phyloP scores from a whole-genome alignment of 345 rosid species.

The Garcia nutans region DNA sequence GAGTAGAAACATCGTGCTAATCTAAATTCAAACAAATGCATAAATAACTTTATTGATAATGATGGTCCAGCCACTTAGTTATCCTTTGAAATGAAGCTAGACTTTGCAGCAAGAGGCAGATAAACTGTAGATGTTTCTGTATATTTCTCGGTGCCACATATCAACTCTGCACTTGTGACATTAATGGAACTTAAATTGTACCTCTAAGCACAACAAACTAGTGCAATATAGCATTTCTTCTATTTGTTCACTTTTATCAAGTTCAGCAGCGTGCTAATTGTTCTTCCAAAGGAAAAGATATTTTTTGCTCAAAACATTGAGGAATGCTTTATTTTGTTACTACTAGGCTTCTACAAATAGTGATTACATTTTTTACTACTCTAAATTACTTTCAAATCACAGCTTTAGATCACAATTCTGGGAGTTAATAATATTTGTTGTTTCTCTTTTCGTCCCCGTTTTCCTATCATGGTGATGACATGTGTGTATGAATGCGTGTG shows the following conservation, averaged over 20 bases:
- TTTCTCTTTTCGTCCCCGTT: background rate
- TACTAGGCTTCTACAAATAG: background rate
- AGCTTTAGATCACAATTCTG: background rate
- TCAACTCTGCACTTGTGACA: background rate
- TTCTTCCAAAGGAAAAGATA: background rate
- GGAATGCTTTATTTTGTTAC: background rate
- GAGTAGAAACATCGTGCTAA: background rate
- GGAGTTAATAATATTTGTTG: background rate
- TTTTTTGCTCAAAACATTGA: background rate
- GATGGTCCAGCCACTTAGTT: background rate
- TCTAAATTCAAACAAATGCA: background rate
- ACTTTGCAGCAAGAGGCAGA: background rate
- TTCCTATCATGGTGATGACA: background rate
- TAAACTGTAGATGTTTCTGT: background rate
- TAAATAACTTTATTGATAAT: background rate
- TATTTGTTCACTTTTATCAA: background rate
- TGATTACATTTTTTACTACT: background rate
- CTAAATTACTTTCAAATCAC: background rate
- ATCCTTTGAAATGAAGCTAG: background rate
- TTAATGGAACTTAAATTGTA: background rate
- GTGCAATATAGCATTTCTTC: background rate
- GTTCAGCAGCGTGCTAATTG: background rate
- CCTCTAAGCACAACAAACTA: background rate
- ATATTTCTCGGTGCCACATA: background rate
- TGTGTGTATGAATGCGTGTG: background rate